Evolutionary conservation across 495 filamentous ascomycete species (phyloP).

Genomic region (Poronia punctata): DNA sequence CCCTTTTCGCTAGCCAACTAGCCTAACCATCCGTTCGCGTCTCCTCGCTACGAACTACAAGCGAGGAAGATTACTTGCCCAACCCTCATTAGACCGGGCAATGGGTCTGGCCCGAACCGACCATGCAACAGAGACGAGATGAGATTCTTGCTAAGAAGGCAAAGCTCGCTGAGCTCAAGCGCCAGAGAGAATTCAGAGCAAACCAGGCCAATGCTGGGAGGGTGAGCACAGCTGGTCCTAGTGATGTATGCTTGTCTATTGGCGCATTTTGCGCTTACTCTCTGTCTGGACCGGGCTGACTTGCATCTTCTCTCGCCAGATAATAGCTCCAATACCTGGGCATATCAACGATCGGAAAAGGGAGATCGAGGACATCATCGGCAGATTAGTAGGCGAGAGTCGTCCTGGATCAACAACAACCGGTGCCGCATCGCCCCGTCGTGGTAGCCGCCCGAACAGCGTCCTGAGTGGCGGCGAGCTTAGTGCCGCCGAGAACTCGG

Average conservation of each 20-base stretch:
- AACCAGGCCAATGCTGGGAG: constrained; percentile 61
- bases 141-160: constrained; percentile 92
- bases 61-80: neutral
- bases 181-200: constrained; percentile 74
- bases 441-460: constrained; percentile 77
- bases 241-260: constrained; percentile 39
- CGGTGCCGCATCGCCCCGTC: constrained; percentile 54
- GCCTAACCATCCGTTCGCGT: too few species aligned
- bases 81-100: constrained; percentile 15
- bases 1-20: too few species aligned
- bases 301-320: constrained; percentile 34
- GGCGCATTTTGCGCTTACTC: constrained; percentile 1
- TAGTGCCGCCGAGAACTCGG: constrained; percentile 62
- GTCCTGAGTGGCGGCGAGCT: constrained; percentile 69
- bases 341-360: constrained; percentile 59
- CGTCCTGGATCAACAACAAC: constrained; percentile 66
- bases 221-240: constrained; percentile 47
- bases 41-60: too few species aligned
- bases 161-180: constrained; percentile 90
- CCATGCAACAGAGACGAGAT: constrained; percentile 79
- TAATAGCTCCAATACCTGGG: constrained; percentile 59
- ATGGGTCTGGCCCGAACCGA: constrained; percentile 35
- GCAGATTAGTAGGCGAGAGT: constrained; percentile 68
- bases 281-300: constrained; percentile 17
- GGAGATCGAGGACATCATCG: constrained; percentile 79